Percentiles rank a stretch among this genome's conserved stretches.
These are phyloP conservation scores for Meyerozyma carpophila DNA, from an alignment of 1,139 yeast genomes.

Conservation along the genomic window DNA sequence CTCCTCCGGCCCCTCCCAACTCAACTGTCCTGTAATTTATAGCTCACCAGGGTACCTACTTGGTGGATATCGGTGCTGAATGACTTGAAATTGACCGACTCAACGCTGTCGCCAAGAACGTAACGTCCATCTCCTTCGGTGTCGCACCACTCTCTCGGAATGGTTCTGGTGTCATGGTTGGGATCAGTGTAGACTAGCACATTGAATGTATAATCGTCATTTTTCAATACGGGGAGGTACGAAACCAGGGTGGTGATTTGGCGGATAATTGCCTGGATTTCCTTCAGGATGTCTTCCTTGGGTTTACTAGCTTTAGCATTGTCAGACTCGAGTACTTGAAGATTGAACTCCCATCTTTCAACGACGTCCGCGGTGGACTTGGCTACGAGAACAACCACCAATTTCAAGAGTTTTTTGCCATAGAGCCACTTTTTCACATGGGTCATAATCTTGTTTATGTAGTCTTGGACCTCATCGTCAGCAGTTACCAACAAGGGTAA, in stretches of 20 bases:
- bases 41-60: conserved; percentile 75
- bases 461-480: conserved; percentile 72
- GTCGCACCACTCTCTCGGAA: conserved; percentile 86
- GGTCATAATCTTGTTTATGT: conserved; percentile 62
- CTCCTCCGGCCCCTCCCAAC: conserved; percentile 2
- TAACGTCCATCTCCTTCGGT: conserved; percentile 54
- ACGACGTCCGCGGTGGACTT: conserved; percentile 63
- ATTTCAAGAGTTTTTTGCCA: conserved; percentile 61
- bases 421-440: conserved; percentile 82
- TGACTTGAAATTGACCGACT: conserved; percentile 62
- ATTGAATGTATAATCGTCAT: conserved; percentile 73
- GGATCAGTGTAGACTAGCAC: conserved; percentile 83
- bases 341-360: conserved; percentile 84
- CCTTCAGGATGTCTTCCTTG: conserved; percentile 55
- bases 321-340: conserved; percentile 35
- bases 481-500: conserved; percentile 66
- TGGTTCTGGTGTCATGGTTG: conserved; percentile 42
- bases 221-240: conserved; percentile 69
- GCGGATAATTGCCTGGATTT: conserved; percentile 79
- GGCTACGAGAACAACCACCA: conserved; percentile 68
- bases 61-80: conserved; percentile 67
- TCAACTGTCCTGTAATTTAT: conserved; percentile 25
- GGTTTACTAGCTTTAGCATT: conserved; percentile 22
- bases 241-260: conserved; percentile 89
- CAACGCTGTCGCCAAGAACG: conserved; percentile 51